These are phyloP conservation scores for Pilatotrama ljubarskyi DNA, from an alignment of 768 basidiomycete species.

Conservation along the genomic window DNA sequence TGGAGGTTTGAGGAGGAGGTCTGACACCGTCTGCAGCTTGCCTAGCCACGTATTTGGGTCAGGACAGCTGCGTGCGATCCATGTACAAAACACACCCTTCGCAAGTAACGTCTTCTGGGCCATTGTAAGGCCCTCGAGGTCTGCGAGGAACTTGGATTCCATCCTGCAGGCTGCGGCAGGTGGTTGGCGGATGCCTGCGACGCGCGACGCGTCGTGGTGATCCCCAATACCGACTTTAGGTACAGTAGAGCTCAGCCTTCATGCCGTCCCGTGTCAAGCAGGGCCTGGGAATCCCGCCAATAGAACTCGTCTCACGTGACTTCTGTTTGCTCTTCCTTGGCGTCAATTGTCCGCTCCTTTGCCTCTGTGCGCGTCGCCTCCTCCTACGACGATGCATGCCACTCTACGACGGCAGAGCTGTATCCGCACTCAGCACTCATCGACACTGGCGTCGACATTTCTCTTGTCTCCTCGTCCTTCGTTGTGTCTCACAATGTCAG, in stretches of 20 bases:
- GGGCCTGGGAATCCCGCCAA: too few relatives aligned
- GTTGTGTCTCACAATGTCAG: too few relatives aligned
- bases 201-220: conserved; percentile 2
- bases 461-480: too few relatives aligned
- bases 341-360: too few relatives aligned
- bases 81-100: conserved; percentile 34
- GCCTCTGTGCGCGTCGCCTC: too few relatives aligned
- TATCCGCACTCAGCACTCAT: too few relatives aligned
- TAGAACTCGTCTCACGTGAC: too few relatives aligned
- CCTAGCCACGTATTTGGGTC: conserved; percentile 1
- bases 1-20: conserved; percentile 50
- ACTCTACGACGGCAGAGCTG: too few relatives aligned
- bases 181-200: background rate
- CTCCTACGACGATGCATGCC: too few relatives aligned
- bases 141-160: conserved; percentile 21
- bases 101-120: conserved; percentile 38
- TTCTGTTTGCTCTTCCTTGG: too few relatives aligned
- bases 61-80: background rate
- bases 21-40: conserved; percentile 28
- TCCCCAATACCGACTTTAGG: conserved; percentile 5
- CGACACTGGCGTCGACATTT: too few relatives aligned
- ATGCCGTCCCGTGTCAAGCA: too few relatives aligned
- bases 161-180: background rate
- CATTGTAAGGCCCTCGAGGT: conserved; percentile 29
- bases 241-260: conserved; percentile 10